phyloP scores from a whole-genome alignment of 371 early-diverging fungal genomes.

The Fennellomyces sp. region DNA sequence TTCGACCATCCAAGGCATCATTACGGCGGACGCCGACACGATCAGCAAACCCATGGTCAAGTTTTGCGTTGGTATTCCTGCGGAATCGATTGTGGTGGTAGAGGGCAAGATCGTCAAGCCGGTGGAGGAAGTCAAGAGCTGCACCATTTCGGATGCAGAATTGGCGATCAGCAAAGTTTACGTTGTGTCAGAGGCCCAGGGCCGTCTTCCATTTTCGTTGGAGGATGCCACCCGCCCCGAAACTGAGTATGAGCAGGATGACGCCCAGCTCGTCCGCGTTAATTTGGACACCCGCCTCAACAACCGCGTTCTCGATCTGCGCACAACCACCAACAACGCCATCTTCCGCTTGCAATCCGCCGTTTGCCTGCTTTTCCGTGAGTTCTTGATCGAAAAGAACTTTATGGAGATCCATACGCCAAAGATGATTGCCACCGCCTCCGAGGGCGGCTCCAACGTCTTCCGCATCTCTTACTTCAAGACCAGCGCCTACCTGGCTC shows the following conservation, averaged over 20 bases:
- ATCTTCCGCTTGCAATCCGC: slow-evolving; percentile 98
- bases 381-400: slow-evolving; percentile 80
- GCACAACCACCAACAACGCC: slow-evolving; percentile 97
- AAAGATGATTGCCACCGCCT: slow-evolving; percentile 96
- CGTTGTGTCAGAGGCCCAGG: slow-evolving; percentile 79
- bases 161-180: slow-evolving; percentile 77
- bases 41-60: slow-evolving; percentile 97
- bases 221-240: slow-evolving; percentile 96
- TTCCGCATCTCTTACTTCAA: slow-evolving; percentile 99
- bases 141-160: slow-evolving; percentile 91
- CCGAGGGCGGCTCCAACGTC: slow-evolving; percentile 99
- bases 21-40: slow-evolving; percentile 62
- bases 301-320: slow-evolving; percentile 96
- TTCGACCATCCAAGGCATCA: slow-evolving; percentile 88
- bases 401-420: slow-evolving; percentile 99
- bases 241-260: slow-evolving; percentile 76
- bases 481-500: slow-evolving; percentile 94
- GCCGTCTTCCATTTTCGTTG: slow-evolving; percentile 91
- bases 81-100: slow-evolving; percentile 90
- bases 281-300: slow-evolving; percentile 95
- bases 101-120: slow-evolving; percentile 83
- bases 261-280: slow-evolving; percentile 76
- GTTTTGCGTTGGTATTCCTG: slow-evolving; percentile 80
- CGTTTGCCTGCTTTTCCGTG: slow-evolving; percentile 94
- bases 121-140: slow-evolving; percentile 86